phyloP scores from a whole-genome alignment of 306 rosid genomes.

The Rubus idaeus region DNA sequence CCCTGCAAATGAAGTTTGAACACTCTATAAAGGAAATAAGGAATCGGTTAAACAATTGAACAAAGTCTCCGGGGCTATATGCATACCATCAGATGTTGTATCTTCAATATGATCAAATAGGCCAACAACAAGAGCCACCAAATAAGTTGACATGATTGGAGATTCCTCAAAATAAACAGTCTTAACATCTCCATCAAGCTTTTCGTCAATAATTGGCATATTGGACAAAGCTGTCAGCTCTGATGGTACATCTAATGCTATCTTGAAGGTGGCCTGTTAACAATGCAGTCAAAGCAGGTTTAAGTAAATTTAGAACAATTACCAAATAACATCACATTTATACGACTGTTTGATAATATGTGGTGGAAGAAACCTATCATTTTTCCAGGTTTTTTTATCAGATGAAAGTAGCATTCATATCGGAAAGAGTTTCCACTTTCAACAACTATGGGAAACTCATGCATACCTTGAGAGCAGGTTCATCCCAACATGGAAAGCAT shows the following conservation, averaged over 20 bases:
- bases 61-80: neutral
- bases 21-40: neutral
- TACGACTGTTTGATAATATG: neutral
- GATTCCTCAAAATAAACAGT: conserved; percentile 55
- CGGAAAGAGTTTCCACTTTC: neutral
- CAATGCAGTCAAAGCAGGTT: neutral
- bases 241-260: conserved; percentile 48
- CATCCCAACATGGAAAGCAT: conserved; percentile 80
- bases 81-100: conserved; percentile 43
- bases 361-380: neutral
- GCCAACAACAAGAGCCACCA: conserved; percentile 63
- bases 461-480: conserved; percentile 60
- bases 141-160: conserved; percentile 65
- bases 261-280: conserved; percentile 62
- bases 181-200: conserved; percentile 43
- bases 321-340: neutral
- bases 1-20: conserved; percentile 37
- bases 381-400: neutral
- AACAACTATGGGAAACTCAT: neutral
- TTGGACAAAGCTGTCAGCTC: conserved; percentile 64
- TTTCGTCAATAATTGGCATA: conserved; percentile 56
- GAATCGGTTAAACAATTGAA: neutral
- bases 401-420: neutral
- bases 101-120: conserved; percentile 54
- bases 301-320: conserved; percentile 7